Evolutionary conservation across 164 flowering plant genomes (phyloP), one percentile per base, ranked within the genome.

Genomic region (Amborella trichopoda): DNA sequence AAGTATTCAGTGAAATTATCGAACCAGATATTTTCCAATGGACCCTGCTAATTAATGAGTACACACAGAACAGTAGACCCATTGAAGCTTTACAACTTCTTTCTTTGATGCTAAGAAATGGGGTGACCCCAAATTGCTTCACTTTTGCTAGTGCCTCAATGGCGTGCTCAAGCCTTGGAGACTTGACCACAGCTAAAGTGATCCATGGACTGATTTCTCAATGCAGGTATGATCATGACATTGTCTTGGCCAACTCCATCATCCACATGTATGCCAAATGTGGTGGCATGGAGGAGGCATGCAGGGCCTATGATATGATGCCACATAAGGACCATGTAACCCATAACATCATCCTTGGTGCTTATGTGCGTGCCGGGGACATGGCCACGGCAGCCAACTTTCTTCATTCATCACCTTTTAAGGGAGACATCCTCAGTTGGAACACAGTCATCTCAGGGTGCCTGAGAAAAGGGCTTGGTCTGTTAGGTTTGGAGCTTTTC

Each of bases 401-500:
- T 16, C 0, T 37, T 37, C 18, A 5, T 14, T 1, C n/a, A 37
- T 14, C 18, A 20, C 40, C 40, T 37, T 14, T n/a, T n/a, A n/a
- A 13, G n/a, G 18, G 40, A 1, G 40, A 37, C 18, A 20, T 37
- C 12, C 18, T 37, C 40, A 14, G 18, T 14, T 37, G 40, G 40
- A 37, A 16, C 12, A 37, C 40, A 5, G 4, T 37, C 18, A 13
- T 37, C 40, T 14, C n/a, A 1, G 40, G 40, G 5, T 37, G n/a
- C 48, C 60, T 55, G 26, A 63, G 46, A 40, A 79, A 69, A 26
- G 64, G 70, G 48, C 45, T 37, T 13, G 74, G 54, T 46, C n/a
- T 14, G 0, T 77, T 69, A 33, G 91, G 76, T 1, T 44, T 84
- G 32, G 3, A n/a, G 51, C 61, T 64, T 60, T 81, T 88, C 40